Evolutionary conservation across 179 eudicot species (phyloP), one percentile per base, ranked within the genome.

Genomic region (Silene vulgaris): DNA sequence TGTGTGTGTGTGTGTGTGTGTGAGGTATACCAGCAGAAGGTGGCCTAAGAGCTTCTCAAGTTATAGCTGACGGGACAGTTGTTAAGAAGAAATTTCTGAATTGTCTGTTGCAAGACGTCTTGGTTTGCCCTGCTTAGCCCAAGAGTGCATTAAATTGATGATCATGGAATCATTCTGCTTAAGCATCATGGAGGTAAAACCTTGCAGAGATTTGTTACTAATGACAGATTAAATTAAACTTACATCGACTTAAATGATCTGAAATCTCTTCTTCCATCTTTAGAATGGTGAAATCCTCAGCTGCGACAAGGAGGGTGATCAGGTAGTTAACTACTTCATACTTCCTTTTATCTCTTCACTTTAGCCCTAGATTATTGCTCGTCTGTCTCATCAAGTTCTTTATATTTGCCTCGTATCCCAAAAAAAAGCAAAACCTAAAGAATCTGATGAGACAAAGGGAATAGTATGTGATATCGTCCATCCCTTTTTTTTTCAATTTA

Each of bases 81-180:
- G 11, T 7, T 61, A 1, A 26, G 23, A 61, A 26, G 65, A 61
- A 7, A 61, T 2, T 57, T 17, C 20, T 57, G 62, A 57, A 57
- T 1, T 17, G 7, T 57, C 62, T 14, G 17, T 61, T 19, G 65
- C 48, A 40, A 40, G 48, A 40, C 8, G 48, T 40, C 48, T 40
- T 40, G 48, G 48, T 61, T 19, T 61, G 65, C 65, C 65, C 65
- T 61, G 65, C 65, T 8, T 61, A 61, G 28, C 65, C 29, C 8
- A 20, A 61, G 65, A 11, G 21, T 57, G 62, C 62, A 57, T 57
- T 16, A 16, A 19, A 13, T 16, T 52, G 23, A 57, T 17, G 21
- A 17, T 57, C 23, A 57, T 57, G 62, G 62, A 17, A 57, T 57
- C 20, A 16, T 57, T 57, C 21, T 57, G 62, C 8, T 4, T 57